Base-by-base conservation (phyloP, 345 rosid species). In the Pelargonium nanum region DNA sequence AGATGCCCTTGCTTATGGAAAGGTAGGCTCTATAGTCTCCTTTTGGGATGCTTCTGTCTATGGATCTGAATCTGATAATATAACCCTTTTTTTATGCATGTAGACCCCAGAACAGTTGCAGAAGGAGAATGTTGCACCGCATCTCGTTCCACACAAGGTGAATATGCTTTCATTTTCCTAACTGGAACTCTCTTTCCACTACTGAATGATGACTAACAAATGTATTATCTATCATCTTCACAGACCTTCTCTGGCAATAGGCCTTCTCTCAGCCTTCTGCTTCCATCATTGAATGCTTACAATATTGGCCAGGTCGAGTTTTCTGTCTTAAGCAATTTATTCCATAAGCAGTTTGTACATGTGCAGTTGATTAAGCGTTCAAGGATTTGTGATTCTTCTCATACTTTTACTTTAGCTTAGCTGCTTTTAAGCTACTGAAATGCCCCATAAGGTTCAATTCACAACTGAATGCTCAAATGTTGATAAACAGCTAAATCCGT, bases 1-100 rank as follows among this genome's bases (percentile, higher is more conserved):
- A 22, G 97, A 93, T 84, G 99, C 97, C 53, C 88, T 93, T 40
- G 99, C 99, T n/a, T 87, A 80, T 67, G 99, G 97, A 67, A 93
- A 87, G 94, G 99, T 89, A 81, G 65, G 68, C 48, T 19, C 51
- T 69, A 28, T 45, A 20, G 32, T 13, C 56, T 34, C 50, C 40
- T 50, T 54, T 64, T n/a, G 19, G 19, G 22, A 45, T 56, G 52
- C 12, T 22, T 30, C 57, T 22, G 23, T 19, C 8, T 19, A 22
- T 24, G 19, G n/a, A 28, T 34, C 2, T 32, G 17, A 5, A 10
- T 66, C 32, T 16, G 7, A 25, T 22, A 61, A 16, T 57, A 52
- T 72, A 48, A 63, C 76, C 24, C 55, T 68, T 26, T 22, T 67
- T 65, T 24, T n/a, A 60, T 21, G 66, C 55, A 40, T 77, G 24